phyloP scores from a whole-genome alignment of 2,329 filamentous ascomycete species.

The Lecanosticta acicola region DNA sequence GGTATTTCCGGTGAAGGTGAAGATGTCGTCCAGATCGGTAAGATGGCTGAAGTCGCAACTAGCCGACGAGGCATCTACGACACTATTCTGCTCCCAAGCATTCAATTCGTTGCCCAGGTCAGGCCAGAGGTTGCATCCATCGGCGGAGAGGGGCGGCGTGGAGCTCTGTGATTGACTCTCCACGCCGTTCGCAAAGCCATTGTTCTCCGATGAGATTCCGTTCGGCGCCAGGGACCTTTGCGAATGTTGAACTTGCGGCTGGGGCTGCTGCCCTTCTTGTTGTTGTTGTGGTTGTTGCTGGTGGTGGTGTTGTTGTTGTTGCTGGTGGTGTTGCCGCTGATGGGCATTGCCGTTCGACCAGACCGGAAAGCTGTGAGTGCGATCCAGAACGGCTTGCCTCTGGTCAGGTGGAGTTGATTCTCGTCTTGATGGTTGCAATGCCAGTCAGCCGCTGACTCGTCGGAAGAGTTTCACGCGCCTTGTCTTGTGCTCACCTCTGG shows the following conservation, averaged over 20 bases:
- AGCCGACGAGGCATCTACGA: conserved; percentile 16
- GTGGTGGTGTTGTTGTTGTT: conserved; percentile 1
- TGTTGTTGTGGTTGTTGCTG: conserved; percentile 7
- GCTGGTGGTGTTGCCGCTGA: background rate
- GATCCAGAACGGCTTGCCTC: conserved; percentile 16
- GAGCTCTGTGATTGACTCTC: conserved; percentile 19
- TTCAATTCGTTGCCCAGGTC: conserved; percentile 13
- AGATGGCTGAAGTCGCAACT: conserved; percentile 21
- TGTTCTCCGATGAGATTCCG: conserved; percentile 6
- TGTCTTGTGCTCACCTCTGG: conserved; percentile 12
- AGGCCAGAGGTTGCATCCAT: conserved; percentile 12
- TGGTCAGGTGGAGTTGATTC: conserved; percentile 19
- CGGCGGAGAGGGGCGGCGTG: conserved; percentile 15
- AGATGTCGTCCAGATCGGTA: conserved; percentile 20
- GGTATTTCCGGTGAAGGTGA: conserved; percentile 19
- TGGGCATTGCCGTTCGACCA: conserved; percentile 10
- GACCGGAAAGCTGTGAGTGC: conserved; percentile 17
- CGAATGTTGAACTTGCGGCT: background rate
- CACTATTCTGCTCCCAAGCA: conserved; percentile 15
- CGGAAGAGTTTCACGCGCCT: background rate
- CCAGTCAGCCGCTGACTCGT: conserved; percentile 9
- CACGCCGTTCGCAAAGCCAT: conserved; percentile 6
- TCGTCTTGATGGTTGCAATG: conserved; percentile 8
- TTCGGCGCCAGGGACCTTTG: too few relatives aligned
- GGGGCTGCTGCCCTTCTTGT: conserved; percentile 4